Base-by-base conservation (phyloP, 805 yeast species). In the Candida piceae region DNA sequence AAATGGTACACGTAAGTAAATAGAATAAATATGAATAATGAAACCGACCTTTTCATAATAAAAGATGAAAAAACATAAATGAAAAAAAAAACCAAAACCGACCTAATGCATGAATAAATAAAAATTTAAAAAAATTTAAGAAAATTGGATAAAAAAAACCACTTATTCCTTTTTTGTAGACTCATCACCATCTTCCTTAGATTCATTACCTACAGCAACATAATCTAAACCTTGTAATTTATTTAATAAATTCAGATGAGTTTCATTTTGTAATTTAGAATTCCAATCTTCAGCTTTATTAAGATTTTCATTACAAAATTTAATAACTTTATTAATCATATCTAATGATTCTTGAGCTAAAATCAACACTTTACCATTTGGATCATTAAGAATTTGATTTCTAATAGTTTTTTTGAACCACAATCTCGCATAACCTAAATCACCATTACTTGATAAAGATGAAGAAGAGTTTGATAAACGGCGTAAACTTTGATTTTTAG, bases 261-360 rank as follows among this genome's bases (percentile, higher is more conserved):
- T 60, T 29, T 56, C 50, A 33, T 35, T 42, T 34, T 58, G 62
- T 32, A 53, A 52, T 21, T 49, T 50, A 9, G 44, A 39, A 33
- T 63, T 61, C 97, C 97, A 90, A 17, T 70, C 66, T 57, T 93
- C 97, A 1, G 96, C 96, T 46, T 80, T 79, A 32, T 76, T 80
- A 36, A 90, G 66, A 34, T 88, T 88, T 32, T 84, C 89, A 54
- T 84, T 90, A 49, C 94, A 87, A 6, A 89, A 89, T 34, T 72
- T 72, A 46, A 88, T 87, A 15, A 90, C 80, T 39, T 84, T 83
- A 28, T 80, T 72, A 25, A 90, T 81, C 87, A 89, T 84, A 29
- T 84, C 93, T 32, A 90, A 64, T 0, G 96, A 81, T 58, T 93
- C 98, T 46, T 83, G 82, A 0, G 97, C 97, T 42, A 90, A 67